Evolutionary conservation across 164 flowering plant genomes (phyloP), one percentile per base, ranked within the genome.

Genomic region (Stephania cephalantha): DNA sequence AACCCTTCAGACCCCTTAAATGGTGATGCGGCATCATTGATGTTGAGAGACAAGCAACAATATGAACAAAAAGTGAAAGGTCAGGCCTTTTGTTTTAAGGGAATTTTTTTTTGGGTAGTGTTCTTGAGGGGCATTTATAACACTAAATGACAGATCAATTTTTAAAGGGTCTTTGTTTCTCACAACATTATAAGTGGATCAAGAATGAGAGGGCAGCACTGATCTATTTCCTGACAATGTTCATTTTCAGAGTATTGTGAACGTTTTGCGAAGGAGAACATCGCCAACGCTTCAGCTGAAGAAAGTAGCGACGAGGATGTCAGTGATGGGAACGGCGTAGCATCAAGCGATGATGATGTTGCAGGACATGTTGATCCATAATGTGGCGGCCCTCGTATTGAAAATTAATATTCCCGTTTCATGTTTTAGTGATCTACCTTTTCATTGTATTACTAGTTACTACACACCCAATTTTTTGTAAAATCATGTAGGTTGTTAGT

Each of bases 61-160:
- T 91, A 90, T 80, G 94, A 91, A 61, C 84, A 85, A 73, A 87
- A 87, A 86, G 94, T 91, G 8, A 88, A 84, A 90, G 94, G 96
- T 90, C 52, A 78, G 46, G 50, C 0, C 35, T 22, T 29, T 72
- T 76, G 70, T 79, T 48, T 42, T 35, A 4, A 35, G 42, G 42
- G 42, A 35, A 2, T 35, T 35, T 35, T 35, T 31, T 35, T 35
- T 35, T 0, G 2, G 42, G 42, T 35, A 35, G 42, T 35, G 42
- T 35, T 35, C 4, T 35, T 35, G 2, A 35, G 1, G 64, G n/a
- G 9, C 29, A 64, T 63, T 71, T n/a, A 2, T 9, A 61, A 61
- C 66, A n/a, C 25, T 61, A 22, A 7, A 61, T 29, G 9, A 65
- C 65, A n/a, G 17, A 66, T 29, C 35, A 29, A 66, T 29, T 66